Conservation (phyloP, 306 rosid species). For the Dalbergia oliveri region DNA sequence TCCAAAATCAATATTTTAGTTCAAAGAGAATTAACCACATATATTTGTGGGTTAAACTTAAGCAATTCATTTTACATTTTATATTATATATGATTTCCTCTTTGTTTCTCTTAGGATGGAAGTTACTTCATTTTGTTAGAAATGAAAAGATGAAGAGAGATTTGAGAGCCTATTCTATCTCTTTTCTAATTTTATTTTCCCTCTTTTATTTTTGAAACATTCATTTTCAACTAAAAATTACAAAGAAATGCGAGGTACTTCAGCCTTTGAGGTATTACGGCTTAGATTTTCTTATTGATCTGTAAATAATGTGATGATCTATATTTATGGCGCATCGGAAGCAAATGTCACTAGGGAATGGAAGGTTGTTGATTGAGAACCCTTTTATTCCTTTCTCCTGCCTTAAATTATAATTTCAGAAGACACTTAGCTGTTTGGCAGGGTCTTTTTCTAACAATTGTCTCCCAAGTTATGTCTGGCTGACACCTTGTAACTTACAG, state of each 20-base stretch:
- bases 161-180: background rate
- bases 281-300: background rate
- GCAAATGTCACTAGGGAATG: no score
- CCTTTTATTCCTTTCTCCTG: slow-evolving; percentile 1
- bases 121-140: background rate
- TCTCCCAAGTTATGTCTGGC: no score
- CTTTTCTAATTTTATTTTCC: background rate
- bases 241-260: background rate
- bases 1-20: background rate
- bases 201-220: background rate
- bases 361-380: background rate
- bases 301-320: background rate
- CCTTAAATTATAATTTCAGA: background rate
- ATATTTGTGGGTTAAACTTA: background rate
- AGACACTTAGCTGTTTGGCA: background rate
- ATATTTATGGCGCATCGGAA: background rate
- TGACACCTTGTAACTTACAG: no score
- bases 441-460: background rate
- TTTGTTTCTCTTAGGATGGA: background rate
- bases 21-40: background rate
- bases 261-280: background rate
- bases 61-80: background rate
- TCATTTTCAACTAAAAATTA: background rate
- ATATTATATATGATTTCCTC: no score
- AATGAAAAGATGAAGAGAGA: background rate